Base-by-base conservation (phyloP, 306 rosid genomes). In the Castanea crenata region DNA sequence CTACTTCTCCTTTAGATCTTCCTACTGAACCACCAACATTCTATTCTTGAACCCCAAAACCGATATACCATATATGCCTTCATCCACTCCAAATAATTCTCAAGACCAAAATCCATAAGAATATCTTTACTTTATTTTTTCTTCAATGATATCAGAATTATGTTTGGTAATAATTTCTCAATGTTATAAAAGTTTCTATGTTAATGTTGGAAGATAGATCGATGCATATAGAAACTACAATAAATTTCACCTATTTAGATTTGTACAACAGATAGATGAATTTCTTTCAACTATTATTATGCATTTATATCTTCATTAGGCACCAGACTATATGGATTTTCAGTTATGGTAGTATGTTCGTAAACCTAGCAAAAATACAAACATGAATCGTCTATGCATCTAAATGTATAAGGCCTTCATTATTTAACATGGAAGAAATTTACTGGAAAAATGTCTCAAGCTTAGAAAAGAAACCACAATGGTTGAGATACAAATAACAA, bases 31-130 rank as follows among this genome's bases (percentile, higher is more conserved):
- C 80, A 56, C 86, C 78, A 59, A 62, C 76, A 32, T 88, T 88
- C 11, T 23, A 78, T 81, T 71, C 74, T 86, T 10, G 56, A 87
- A 90, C 77, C 91, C 93, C 10, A 84, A 61, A 78, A 90, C 91
- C 13, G 88, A 91, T 90, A 79, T 86, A 56, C 90, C 94, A 18
- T 71, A 67, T 69, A 10, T 74, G 77, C 79, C 90, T 76, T 82
- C 86, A 23, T 71, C 85, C 14, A 80, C 90, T 70, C 87, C 86
- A 9, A 52, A 7, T 6, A 59, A 21, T 34, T 81, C 85, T 57
- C 78, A 73, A 75, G 74, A 80, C 68, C 78, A 80, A 38, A 87
- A 49, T 44, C 91, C 93, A 1, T 78, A 31, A 69, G 38, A 41
- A 69, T 25, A 20, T 38, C 55, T n/a, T 61, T 8, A 1, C 61